Evolutionary conservation across 352 stramenopile species (phyloP), one percentile per base, ranked within the genome.

Genomic region (Globisporangium solare): DNA sequence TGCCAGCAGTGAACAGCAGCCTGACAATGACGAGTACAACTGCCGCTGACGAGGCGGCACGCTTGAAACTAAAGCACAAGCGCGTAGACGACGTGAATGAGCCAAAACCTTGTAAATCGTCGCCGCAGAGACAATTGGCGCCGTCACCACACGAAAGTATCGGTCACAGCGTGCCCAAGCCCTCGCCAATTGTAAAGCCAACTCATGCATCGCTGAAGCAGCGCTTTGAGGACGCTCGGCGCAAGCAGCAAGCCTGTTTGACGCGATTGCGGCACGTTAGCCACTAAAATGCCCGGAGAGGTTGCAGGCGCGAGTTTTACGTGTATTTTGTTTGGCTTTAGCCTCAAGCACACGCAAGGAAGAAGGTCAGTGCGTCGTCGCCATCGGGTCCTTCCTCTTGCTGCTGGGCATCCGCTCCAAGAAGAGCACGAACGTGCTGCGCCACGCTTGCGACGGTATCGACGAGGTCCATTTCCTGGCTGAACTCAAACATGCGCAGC

Each of bases 401-500:
- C 2, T 43, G n/a, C 24, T 43, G 39, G 0, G 39, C 12, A 5
- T 43, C 39, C 6, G 27, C 27, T 35, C 27, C 27, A 35, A 35
- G 27, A 35, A 35, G 27, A 35, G 4, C 27, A 35, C 27, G 10
- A 31, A 73, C 48, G 2, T 39, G 27, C 10, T 46, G 17, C 7
- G 17, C 49, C 18, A 77, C 62, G 7, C 47, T 32, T 0, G 39
- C 32, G 11, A 73, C 41, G 13, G 70, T 70, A 35, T 61, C n/a
- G 1, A 41, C 10, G 2, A 79, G 53, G 2, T 55, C 6, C 6
- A 68, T 48, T 0, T 57, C 31, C 10, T 52, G 18, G 4, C 64
- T 51, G 21, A 79, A 52, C 47, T 82, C 74, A n/a, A 80, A 78
- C 42, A 77, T 68, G 24, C 72, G 69, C 35, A 82, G 60, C 14